Base-by-base conservation (phyloP, 2,329 filamentous ascomycete species). In the Aspergillus pseudoglaucus region DNA sequence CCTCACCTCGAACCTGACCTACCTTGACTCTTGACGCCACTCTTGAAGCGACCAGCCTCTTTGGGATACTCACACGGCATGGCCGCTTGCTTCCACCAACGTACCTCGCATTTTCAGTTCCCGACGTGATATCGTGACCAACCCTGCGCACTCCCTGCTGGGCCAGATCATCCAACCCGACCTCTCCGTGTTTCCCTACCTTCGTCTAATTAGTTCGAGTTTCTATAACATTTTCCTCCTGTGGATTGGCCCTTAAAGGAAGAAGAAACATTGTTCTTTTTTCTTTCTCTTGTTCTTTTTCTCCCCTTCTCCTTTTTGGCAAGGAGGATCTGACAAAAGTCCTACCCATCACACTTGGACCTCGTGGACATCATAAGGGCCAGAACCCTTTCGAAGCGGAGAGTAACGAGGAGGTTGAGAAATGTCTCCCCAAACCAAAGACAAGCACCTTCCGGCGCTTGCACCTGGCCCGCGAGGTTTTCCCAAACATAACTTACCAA, bases 391-490 rank as follows among this genome's bases (percentile, higher is more conserved):
- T 17, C 15, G 33, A 37, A 37, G 7, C 33, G 9, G 33, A 37
- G 33, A 37, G 33, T n/a, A 37, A 37, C n/a, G 14, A 37, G 33
- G 39, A 41, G 20, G 20, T 18, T 22, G 18, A 46, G 48, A 17
- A 5, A 59, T 59, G 57, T 47, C 50, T 18, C 42, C 50, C 10
- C 53, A 56, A 23, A 53, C 59, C 30, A 48, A 52, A 22, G 44
- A 51, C 23, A 63, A 55, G 42, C 52, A 55, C 9, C 62, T 66
- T 40, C 58, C 57, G 45, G 44, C 55, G 10, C 53, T 67, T 23
- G 63, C 63, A 25, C 64, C 63, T 48, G 51, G 53, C 25, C 53
- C 63, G n/a, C n/a, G n/a, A 42, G 46, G 55, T 46, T 46, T 52
- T 42, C 33, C 47, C 48, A 38, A 56, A 49, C 44, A 54, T 51